Evolutionary conservation across 768 basidiomycete species (phyloP).

Genomic region (Boletus speciosus): DNA sequence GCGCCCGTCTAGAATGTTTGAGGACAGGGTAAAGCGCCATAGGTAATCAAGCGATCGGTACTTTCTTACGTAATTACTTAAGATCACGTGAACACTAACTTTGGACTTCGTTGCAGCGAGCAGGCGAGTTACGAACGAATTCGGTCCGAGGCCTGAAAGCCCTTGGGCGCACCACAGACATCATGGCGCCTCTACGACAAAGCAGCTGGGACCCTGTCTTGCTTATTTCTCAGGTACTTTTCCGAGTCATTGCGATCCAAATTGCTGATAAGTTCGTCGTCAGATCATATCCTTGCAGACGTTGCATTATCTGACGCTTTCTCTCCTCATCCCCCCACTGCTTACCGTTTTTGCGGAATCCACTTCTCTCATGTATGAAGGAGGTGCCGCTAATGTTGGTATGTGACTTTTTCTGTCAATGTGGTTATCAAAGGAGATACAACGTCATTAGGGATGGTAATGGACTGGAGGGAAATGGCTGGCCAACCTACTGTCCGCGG

Average conservation of each 20-base stretch:
- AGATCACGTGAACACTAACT: conserved; percentile 12
- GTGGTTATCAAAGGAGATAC: not conserved
- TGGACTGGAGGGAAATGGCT: conserved; percentile 98
- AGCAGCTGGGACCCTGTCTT: conserved; percentile 87
- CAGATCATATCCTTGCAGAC: conserved; percentile 94
- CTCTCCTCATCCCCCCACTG: conserved; percentile 76
- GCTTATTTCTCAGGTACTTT: conserved; percentile 75
- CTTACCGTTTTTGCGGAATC: conserved; percentile 72
- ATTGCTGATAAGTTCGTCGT: not conserved
- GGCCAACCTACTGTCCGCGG: conserved; percentile 73
- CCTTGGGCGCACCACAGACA: not conserved
- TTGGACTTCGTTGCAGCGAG: not conserved
- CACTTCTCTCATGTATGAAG: conserved; percentile 67
- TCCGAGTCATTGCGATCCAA: not conserved
- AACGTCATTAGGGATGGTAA: conserved; percentile 65
- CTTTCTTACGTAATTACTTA: conserved; percentile 4
- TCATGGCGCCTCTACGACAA: conserved; percentile 39
- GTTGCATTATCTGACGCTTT: conserved; percentile 88
- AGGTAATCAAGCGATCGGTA: conserved; percentile 7
- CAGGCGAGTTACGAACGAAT: not conserved
- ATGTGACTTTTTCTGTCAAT: conserved; percentile 23
- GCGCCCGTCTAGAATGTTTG: conserved; percentile 2
- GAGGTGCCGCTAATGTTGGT: conserved; percentile 79
- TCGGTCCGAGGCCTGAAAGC: not conserved
- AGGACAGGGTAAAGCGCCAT: conserved; percentile 1